Evolutionary conservation across 805 yeast species (phyloP).

Genomic region (Metschnikowia continentalis): DNA sequence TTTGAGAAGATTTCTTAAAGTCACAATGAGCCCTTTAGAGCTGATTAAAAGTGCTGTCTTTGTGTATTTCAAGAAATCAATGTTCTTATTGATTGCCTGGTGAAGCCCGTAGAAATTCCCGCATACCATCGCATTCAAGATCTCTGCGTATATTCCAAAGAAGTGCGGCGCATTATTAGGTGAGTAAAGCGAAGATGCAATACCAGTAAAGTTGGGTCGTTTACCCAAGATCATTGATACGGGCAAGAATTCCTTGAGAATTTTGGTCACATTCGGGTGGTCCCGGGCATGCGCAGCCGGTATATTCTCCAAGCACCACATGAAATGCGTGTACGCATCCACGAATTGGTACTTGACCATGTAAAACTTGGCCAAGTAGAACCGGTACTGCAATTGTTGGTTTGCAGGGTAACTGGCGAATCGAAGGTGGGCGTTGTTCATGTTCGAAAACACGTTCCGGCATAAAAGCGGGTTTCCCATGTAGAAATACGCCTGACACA

Average conservation of each 20-base stretch:
- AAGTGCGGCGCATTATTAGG: constrained; percentile 18
- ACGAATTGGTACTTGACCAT: constrained; percentile 48
- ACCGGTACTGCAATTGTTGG: constrained; percentile 51
- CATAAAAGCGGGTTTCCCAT: constrained; percentile 56
- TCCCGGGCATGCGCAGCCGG: constrained; percentile 21
- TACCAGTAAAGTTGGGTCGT: constrained; percentile 33
- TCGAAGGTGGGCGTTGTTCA: constrained; percentile 48
- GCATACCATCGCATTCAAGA: constrained; percentile 33
- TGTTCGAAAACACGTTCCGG: constrained; percentile 57
- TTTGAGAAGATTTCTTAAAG: constrained; percentile 43
- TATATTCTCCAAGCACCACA: constrained; percentile 48
- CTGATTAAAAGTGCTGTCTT: constrained; percentile 41
- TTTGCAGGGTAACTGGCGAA: constrained; percentile 37
- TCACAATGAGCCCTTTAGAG: constrained; percentile 42
- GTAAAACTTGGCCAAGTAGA: constrained; percentile 51
- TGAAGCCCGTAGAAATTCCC: constrained; percentile 42
- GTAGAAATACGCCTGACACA: constrained; percentile 54
- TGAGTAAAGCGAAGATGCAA: constrained; percentile 15
- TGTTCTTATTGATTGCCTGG: constrained; percentile 24
- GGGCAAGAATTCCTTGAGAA: constrained; percentile 50
- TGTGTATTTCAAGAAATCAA: constrained; percentile 34
- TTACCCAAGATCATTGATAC: constrained; percentile 53
- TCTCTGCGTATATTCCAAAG: constrained; percentile 31
- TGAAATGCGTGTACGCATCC: constrained; percentile 47
- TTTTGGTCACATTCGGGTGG: constrained; percentile 34